A percentile compares a stretch with the other conserved stretches of the same genome.
These are phyloP conservation scores for Pythium plurisporium DNA, from an alignment of 352 stramenopile species.

Conservation along the genomic window DNA sequence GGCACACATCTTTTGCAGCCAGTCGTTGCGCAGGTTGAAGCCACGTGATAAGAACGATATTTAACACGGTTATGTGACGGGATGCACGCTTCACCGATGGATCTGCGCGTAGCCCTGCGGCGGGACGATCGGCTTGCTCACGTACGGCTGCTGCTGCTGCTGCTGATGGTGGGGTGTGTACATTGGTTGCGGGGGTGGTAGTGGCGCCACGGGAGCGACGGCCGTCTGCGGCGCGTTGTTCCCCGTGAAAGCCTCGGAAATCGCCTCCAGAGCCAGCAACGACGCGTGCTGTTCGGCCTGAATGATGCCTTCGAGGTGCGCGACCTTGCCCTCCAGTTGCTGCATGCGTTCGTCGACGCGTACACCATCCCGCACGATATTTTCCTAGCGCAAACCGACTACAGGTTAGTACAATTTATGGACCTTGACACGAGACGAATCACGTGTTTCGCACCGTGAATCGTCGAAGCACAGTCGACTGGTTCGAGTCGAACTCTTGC, in stretches of 20 bases:
- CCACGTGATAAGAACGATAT: too few species aligned
- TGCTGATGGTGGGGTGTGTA: background rate
- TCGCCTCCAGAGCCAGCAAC: conserved; percentile 58
- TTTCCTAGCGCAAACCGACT: conserved; percentile 25
- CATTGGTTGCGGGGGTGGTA: background rate
- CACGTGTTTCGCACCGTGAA: conserved; percentile 27
- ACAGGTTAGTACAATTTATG: too few species aligned
- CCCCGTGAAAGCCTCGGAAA: conserved; percentile 53
- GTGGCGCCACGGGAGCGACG: background rate
- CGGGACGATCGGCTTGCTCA: conserved; percentile 1
- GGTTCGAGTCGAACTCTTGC: conserved; percentile 49
- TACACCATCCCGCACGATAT: conserved; percentile 38
- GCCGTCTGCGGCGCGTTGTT: background rate
- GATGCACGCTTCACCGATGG: background rate
- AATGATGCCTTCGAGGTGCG: conserved; percentile 45
- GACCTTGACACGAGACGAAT: too few species aligned
- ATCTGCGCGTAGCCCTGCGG: background rate
- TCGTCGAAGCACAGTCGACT: conserved; percentile 34
- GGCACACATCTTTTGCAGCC: too few species aligned
- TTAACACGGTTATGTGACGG: too few species aligned
- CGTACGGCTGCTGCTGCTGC: background rate
- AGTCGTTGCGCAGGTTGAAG: too few species aligned
- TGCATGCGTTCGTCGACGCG: conserved; percentile 50
- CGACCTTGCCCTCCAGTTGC: conserved; percentile 52
- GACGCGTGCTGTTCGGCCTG: conserved; percentile 69